Percentiles rank a stretch among this genome's conserved stretches.
Conservation (phyloP, 176 grass and related monocot genomes). For the Phragmites australis region DNA sequence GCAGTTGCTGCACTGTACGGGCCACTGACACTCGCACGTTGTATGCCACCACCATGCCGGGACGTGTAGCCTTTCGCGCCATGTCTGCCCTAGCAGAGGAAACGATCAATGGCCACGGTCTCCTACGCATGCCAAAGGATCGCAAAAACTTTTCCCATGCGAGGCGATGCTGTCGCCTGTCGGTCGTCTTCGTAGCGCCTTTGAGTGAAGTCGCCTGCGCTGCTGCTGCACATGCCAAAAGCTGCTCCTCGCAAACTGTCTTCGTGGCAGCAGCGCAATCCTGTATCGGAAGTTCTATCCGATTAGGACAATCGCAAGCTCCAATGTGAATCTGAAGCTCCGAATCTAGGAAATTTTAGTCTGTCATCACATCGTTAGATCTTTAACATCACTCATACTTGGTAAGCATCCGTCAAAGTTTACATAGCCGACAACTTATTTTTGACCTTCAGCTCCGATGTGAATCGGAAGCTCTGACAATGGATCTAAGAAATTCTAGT, state of each 20-base stretch:
- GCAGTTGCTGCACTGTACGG: not conserved
- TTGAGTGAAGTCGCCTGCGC: conserved; percentile 15
- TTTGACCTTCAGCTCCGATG: too few relatives aligned
- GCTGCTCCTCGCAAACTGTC: too few relatives aligned
- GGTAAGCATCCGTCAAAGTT: too few relatives aligned
- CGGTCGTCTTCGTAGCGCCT: not conserved
- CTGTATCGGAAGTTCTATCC: too few relatives aligned
- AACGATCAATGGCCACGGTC: conserved; percentile 24
- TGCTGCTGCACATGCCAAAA: conserved; percentile 24
- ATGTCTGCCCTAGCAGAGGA: not conserved
- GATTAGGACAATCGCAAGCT: too few relatives aligned
- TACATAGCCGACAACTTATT: too few relatives aligned
- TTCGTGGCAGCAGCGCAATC: not conserved
- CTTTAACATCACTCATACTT: too few relatives aligned
- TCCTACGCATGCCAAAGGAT: not conserved
- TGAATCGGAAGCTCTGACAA: too few relatives aligned
- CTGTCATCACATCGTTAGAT: too few relatives aligned
- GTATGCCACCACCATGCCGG: not conserved
- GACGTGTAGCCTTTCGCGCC: conserved; percentile 9
- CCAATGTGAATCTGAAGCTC: too few relatives aligned
- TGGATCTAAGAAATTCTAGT: too few relatives aligned
- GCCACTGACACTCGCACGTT: conserved; percentile 42
- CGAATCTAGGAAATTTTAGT: too few relatives aligned
- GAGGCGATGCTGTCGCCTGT: conserved; percentile 8
- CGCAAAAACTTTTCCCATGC: not conserved